Conservation (phyloP, 257 asterid species). For the Misopates orontium region DNA sequence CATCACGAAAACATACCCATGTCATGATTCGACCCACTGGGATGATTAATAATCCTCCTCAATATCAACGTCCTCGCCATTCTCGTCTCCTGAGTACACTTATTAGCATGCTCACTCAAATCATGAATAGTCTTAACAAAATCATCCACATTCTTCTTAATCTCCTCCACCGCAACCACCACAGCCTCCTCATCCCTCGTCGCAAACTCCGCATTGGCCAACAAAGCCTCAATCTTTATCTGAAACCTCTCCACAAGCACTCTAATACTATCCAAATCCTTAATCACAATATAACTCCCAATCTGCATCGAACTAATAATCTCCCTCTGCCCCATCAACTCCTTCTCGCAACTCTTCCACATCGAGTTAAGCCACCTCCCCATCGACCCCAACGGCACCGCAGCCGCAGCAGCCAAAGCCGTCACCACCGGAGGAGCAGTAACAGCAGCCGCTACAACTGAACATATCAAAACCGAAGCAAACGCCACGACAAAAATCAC, state of each 20-base stretch:
- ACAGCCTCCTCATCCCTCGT: slow-evolving; percentile 55
- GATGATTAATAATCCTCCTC: slow-evolving; percentile 57
- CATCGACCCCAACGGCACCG: slow-evolving; percentile 79
- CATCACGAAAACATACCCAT: slow-evolving; percentile 55
- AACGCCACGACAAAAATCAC: slow-evolving; percentile 67
- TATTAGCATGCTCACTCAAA: slow-evolving; percentile 51
- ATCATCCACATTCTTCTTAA: slow-evolving; percentile 49
- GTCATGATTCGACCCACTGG: slow-evolving; percentile 43
- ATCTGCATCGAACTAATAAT: slow-evolving; percentile 57
- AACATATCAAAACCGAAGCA: slow-evolving; percentile 64
- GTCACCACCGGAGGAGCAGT: slow-evolving; percentile 81
- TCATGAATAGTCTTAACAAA: slow-evolving; percentile 59
- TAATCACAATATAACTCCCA: slow-evolving; percentile 50
- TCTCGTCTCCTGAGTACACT: slow-evolving; percentile 62
- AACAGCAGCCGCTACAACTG: slow-evolving; percentile 87
- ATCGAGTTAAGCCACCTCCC: slow-evolving; percentile 71
- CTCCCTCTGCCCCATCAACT: slow-evolving; percentile 59
- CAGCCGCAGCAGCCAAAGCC: slow-evolving; percentile 79
- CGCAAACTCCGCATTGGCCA: slow-evolving; percentile 62
- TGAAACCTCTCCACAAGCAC: slow-evolving; percentile 54
- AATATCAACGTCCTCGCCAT: slow-evolving; percentile 65
- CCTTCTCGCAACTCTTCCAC: slow-evolving; percentile 69
- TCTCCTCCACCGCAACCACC: slow-evolving; percentile 65
- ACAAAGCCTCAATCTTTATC: slow-evolving; percentile 53
- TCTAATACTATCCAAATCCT: slow-evolving; percentile 60